Evolutionary conservation across 2,329 filamentous ascomycete genomes (phyloP), one percentile per base, ranked within the genome.

Genomic region (Aspergillus hortae): DNA sequence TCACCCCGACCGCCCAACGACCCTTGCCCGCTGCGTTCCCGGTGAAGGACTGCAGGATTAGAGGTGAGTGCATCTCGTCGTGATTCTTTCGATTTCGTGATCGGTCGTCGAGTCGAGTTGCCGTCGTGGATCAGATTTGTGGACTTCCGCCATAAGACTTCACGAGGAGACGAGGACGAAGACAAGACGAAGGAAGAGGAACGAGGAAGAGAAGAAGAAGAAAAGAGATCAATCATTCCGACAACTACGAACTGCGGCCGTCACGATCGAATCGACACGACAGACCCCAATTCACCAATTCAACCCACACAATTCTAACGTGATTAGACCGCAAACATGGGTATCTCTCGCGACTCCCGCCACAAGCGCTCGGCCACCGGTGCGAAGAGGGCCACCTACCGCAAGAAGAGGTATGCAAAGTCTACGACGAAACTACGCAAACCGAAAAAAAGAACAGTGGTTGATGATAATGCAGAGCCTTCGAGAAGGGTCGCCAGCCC

Each of bases 321-420:
- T 48, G 21, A 40, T 35, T 35, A 48, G 46, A 82, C 81, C 80
- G 86, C 86, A 88, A 89, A 87, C 82, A 92, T 92, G 89, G 89
- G 94, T 99, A 97, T 99, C 84, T 96, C 92, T 81, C 90, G 94
- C 84, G 92, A 97, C 83, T 96, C 91, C 79, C 91, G 94, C 84
- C 94, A 99, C 88, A 99, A 99, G 89, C 92, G 94, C 83, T 92
- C 91, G 80, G 92, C 92, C 79, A 89, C 95, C 78, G 95, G 94
- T 85, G 94, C 95, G 75, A 99, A 99, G 89, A 87, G 89, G 78
- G 84, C 89, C 81, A 88, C 87, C 82, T 94, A 92, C 86, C 86
- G 89, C 71, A 79, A 79, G 76, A 76, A 78, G 74, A 79, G 75
- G 77, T 80, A 78, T 67, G 74, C 60, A 23, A 23, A 23, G 4